Conservation (phyloP, 164 flowering plant species). For the Aristolochia contorta region DNA sequence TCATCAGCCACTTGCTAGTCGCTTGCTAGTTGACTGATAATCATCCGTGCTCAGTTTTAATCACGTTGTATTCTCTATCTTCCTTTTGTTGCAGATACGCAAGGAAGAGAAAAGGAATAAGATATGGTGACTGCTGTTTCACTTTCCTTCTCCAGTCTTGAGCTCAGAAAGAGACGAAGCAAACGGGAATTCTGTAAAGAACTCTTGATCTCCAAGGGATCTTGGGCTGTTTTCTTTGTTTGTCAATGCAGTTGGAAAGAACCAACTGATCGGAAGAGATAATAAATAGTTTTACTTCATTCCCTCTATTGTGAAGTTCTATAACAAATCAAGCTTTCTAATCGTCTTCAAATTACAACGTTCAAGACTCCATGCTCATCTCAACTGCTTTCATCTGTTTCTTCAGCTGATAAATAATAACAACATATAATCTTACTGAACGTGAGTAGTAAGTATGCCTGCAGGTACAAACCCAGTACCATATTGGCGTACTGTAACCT, state of each 20-base stretch:
- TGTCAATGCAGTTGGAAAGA: constrained; percentile 53
- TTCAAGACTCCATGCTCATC: not conserved
- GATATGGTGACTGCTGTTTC: constrained; percentile 13
- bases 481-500: not conserved
- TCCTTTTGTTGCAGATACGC: constrained; percentile 25
- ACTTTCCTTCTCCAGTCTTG: not conserved
- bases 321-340: constrained; percentile 8
- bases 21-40: not conserved
- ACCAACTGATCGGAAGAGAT: constrained; percentile 25
- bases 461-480: no score
- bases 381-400: not conserved
- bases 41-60: not conserved
- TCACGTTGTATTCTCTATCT: not conserved
- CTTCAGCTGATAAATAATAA: not conserved
- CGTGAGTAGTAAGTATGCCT: no score
- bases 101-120: constrained; percentile 38
- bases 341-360: constrained; percentile 9
- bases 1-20: not conserved
- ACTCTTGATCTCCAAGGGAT: constrained; percentile 21
- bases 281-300: constrained; percentile 12
- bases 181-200: constrained; percentile 6
- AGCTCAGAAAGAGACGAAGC: constrained; percentile 10
- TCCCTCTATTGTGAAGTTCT: constrained; percentile 15
- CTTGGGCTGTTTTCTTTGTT: constrained; percentile 24
- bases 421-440: no score